Evolutionary conservation across 2,329 filamentous ascomycete genomes (phyloP).

Genomic region (Mycosphaerella sp.): DNA sequence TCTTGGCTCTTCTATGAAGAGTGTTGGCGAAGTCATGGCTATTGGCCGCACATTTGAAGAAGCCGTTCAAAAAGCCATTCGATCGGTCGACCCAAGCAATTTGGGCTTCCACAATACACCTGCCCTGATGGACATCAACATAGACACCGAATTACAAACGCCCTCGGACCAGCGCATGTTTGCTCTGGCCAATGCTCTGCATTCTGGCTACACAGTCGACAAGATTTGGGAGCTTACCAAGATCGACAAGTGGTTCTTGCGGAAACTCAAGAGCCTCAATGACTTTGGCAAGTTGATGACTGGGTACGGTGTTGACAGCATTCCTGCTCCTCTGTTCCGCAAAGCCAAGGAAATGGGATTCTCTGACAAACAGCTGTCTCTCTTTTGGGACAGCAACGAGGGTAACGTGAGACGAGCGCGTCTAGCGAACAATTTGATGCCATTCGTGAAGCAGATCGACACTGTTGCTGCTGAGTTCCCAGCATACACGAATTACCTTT

Average conservation of each 20-base stretch:
- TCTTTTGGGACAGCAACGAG: constrained; percentile 92
- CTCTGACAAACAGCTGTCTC: constrained; percentile 85
- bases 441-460: constrained; percentile 96
- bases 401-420: constrained; percentile 77
- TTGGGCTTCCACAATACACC: constrained; percentile 86
- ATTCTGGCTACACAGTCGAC: constrained; percentile 84
- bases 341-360: constrained; percentile 92
- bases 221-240: constrained; percentile 98
- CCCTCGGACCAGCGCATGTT: constrained; percentile 96
- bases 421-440: constrained; percentile 77
- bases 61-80: constrained; percentile 96
- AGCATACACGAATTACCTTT: constrained; percentile 89
- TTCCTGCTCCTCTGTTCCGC: constrained; percentile 60
- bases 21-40: constrained; percentile 97
- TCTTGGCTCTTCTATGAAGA: constrained; percentile 98
- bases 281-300: constrained; percentile 79
- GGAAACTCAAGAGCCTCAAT: constrained; percentile 82
- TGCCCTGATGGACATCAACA: constrained; percentile 91
- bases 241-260: constrained; percentile 98
- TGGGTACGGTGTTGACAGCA: constrained; percentile 59
- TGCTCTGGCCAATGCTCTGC: constrained; percentile 96
- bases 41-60: constrained; percentile 97
- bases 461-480: constrained; percentile 97
- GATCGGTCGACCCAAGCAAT: constrained; percentile 91
- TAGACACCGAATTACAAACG: constrained; percentile 92